phyloP scores from a whole-genome alignment of 108 stramenopile genomes.

The Epipyxis sp. region DNA sequence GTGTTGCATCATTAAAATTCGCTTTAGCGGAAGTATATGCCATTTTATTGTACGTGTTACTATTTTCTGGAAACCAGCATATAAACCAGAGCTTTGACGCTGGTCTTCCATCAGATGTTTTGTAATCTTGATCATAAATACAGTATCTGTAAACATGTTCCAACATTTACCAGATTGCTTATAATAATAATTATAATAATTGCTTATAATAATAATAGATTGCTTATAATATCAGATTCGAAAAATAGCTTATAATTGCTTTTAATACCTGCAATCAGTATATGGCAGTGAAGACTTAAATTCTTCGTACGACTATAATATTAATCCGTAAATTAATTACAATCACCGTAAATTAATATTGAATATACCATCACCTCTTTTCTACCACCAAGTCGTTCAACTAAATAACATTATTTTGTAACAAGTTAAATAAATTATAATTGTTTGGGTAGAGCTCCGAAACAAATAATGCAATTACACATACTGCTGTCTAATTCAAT shows the following conservation, averaged over 20 bases:
- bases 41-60: conserved; percentile 54
- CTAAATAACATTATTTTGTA: too few species aligned
- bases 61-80: conserved; percentile 51
- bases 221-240: too few species aligned
- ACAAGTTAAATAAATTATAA: not conserved
- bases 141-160: too few species aligned
- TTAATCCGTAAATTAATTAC: not conserved
- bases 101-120: conserved; percentile 52
- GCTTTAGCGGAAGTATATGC: conserved; percentile 40
- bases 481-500: too few species aligned
- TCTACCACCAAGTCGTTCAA: not conserved
- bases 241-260: too few species aligned
- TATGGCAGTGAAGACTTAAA: conserved; percentile 3
- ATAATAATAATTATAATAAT: too few species aligned
- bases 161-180: too few species aligned
- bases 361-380: conserved; percentile 12
- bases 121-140: conserved; percentile 56
- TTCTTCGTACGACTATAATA: not conserved
- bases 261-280: not conserved
- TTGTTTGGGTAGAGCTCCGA: not conserved
- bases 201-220: too few species aligned
- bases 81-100: conserved; percentile 55
- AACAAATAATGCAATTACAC: not conserved
- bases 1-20: conserved; percentile 27
- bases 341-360: too few species aligned